Percentiles rank a stretch among this genome's conserved stretches.
Evolutionary conservation across 1,139 yeast genomes (phyloP).

Genomic region (Candida labiduridarum): DNA sequence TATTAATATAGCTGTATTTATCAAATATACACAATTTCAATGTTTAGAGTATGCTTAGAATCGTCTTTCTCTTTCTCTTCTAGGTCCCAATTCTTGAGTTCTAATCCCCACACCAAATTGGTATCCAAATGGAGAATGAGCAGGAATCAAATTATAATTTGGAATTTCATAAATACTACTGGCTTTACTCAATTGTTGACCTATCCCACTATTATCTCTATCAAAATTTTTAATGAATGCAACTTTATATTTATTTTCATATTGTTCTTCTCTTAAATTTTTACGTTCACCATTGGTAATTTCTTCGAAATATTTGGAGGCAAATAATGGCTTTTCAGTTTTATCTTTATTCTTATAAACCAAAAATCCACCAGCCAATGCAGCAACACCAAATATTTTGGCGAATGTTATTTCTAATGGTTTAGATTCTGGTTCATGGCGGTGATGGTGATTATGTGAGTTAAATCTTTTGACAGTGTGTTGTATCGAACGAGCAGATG

Average conservation of each 20-base stretch:
- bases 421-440: conserved; percentile 27
- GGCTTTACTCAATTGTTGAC: conserved; percentile 46
- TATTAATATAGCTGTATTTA: not conserved
- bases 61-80: conserved; percentile 44
- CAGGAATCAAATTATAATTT: conserved; percentile 41
- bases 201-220: conserved; percentile 52
- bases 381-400: conserved; percentile 25
- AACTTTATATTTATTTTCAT: conserved; percentile 41
- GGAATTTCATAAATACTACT: conserved; percentile 29
- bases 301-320: conserved; percentile 38
- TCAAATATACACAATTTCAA: conserved; percentile 2
- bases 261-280: conserved; percentile 41
- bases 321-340: conserved; percentile 41
- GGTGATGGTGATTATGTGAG: conserved; percentile 21
- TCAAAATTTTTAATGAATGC: conserved; percentile 47
- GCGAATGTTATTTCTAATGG: conserved; percentile 27
- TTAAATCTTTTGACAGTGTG: conserved; percentile 33
- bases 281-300: conserved; percentile 40
- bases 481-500: conserved; percentile 12
- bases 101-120: conserved; percentile 53
- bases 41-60: conserved; percentile 31
- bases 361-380: conserved; percentile 40
- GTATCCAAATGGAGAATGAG: conserved; percentile 45
- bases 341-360: conserved; percentile 41
- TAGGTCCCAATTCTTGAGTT: conserved; percentile 48